Conservation (phyloP, 2,329 filamentous ascomycete genomes). For the Coniochaeta sp. region DNA sequence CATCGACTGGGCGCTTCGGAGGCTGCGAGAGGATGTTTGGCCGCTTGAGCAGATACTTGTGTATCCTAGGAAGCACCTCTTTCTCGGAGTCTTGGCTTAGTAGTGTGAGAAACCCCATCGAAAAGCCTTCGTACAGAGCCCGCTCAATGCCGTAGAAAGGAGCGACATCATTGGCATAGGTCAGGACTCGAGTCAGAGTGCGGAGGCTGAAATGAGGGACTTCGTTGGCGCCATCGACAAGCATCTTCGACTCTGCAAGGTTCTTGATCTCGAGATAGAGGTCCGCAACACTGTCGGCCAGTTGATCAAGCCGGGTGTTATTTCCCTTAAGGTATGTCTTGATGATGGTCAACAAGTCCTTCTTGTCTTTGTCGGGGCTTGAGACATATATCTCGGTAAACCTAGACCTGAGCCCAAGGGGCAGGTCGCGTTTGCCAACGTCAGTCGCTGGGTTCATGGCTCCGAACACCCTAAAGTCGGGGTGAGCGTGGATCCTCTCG, state of each 20-base stretch:
- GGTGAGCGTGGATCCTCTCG: slow-evolving; percentile 81
- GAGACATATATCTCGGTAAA: slow-evolving; percentile 96
- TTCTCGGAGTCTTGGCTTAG: slow-evolving; percentile 76
- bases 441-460: slow-evolving; percentile 99
- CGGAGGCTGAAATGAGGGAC: slow-evolving; percentile 95
- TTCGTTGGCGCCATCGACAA: slow-evolving; percentile 93
- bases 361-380: slow-evolving; percentile 78
- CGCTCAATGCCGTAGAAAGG: slow-evolving; percentile 78
- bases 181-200: slow-evolving; percentile 83
- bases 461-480: slow-evolving; percentile 91
- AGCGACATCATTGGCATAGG: slow-evolving; percentile 79
- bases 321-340: slow-evolving; percentile 75
- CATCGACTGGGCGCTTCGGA: slow-evolving; percentile 70
- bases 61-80: slow-evolving; percentile 70
- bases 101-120: slow-evolving; percentile 94
- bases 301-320: slow-evolving; percentile 63
- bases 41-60: slow-evolving; percentile 64
- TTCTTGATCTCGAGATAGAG: slow-evolving; percentile 85
- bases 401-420: slow-evolving; percentile 77
- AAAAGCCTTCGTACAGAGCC: slow-evolving; percentile 89
- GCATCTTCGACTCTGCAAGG: slow-evolving; percentile 69
- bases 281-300: slow-evolving; percentile 72
- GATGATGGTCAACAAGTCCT: slow-evolving; percentile 82
- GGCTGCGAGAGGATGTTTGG: slow-evolving; percentile 68
- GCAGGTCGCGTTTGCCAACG: slow-evolving; percentile 90